These are phyloP conservation scores for Polyporus tsugae DNA, from an alignment of 1,284 basidiomycete species.

Conservation along the genomic window DNA sequence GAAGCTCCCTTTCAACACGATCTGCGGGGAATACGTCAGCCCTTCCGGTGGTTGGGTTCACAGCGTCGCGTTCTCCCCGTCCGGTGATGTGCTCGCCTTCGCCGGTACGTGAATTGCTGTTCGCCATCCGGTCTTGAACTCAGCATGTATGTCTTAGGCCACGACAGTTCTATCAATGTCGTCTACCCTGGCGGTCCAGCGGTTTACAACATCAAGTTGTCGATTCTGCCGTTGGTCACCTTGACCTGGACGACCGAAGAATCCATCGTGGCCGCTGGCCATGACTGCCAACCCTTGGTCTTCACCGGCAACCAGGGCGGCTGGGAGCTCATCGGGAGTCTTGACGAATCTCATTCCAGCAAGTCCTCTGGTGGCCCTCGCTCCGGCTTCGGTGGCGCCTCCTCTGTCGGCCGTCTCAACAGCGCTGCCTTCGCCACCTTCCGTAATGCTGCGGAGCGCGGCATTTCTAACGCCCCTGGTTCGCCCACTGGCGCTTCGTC, in stretches of 20 bases:
- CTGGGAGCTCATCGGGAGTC: conserved; percentile 82
- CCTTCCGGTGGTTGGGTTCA: conserved; percentile 98
- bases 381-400: conserved; percentile 48
- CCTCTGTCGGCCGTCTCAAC: conserved; percentile 85
- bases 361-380: conserved; percentile 54
- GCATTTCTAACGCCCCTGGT: conserved; percentile 61
- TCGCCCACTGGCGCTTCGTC: conserved; percentile 46
- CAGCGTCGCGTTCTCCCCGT: conserved; percentile 94
- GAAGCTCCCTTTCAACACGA: conserved; percentile 96
- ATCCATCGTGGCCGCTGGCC: conserved; percentile 89
- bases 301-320: conserved; percentile 78
- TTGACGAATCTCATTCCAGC: conserved; percentile 78
- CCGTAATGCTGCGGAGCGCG: conserved; percentile 91
- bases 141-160: conserved; percentile 57
- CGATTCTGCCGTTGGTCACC: conserved; percentile 83
- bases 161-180: conserved; percentile 90
- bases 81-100: conserved; percentile 92
- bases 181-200: conserved; percentile 85
- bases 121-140: background rate
- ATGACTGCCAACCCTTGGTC: conserved; percentile 96
- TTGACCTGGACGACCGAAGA: conserved; percentile 88
- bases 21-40: conserved; percentile 93
- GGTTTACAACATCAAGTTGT: conserved; percentile 76
- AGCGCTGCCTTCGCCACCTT: conserved; percentile 97
- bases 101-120: conserved; percentile 68